These are phyloP conservation scores for Amaranthus palmeri DNA, from an alignment of 148 eudicot genomes.

Conservation along the genomic window DNA sequence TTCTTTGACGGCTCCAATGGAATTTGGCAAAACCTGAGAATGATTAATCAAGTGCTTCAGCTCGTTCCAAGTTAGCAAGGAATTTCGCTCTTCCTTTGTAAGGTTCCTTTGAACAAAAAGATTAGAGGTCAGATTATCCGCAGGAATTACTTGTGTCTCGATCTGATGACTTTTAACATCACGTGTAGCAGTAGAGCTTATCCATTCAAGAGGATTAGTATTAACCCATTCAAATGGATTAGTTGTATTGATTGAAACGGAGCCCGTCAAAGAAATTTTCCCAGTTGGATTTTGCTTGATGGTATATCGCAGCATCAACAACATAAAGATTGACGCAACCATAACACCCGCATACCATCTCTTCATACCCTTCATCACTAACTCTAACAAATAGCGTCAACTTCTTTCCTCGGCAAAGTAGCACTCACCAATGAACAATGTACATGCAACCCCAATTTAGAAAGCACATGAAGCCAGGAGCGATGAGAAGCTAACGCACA, in stretches of 20 bases:
- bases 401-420: constrained; percentile 9
- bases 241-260: constrained; percentile 39
- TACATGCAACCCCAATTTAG: constrained; percentile 8
- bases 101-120: constrained; percentile 63
- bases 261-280: constrained; percentile 38
- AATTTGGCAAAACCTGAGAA: constrained; percentile 74
- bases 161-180: constrained; percentile 45
- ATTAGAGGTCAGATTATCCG: constrained; percentile 38
- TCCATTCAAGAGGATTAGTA: constrained; percentile 88
- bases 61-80: constrained; percentile 77
- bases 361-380: constrained; percentile 60
- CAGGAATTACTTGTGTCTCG: constrained; percentile 44
- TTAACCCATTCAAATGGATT: constrained; percentile 75
- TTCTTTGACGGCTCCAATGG: constrained; percentile 76
- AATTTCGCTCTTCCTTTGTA: constrained; percentile 54
- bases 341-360: constrained; percentile 64
- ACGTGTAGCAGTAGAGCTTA: constrained; percentile 52
- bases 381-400: constrained; percentile 7
- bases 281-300: constrained; percentile 45
- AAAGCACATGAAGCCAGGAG: constrained; percentile 1
- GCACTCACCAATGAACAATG: not conserved
- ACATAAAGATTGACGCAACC: constrained; percentile 55
- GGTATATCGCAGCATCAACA: constrained; percentile 53
- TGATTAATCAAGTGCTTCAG: constrained; percentile 52
- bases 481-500: constrained; percentile 10